phyloP scores from a whole-genome alignment of 768 basidiomycete species.

The Leccinellum rugosiceps region DNA sequence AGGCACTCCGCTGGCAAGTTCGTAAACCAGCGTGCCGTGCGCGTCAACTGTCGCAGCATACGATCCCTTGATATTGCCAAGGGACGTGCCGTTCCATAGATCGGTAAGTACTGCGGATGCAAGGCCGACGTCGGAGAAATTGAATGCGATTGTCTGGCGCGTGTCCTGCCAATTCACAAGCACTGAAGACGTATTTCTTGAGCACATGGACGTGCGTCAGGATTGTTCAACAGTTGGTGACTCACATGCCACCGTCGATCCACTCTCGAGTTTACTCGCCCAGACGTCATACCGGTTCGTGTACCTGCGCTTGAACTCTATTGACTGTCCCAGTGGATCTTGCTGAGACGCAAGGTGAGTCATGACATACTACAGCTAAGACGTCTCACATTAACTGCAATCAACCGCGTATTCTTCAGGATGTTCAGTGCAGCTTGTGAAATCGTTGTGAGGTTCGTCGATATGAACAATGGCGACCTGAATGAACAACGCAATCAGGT shows the following conservation, averaged over 20 bases:
- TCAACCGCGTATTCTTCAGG: slow-evolving; percentile 5
- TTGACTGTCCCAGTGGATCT: slow-evolving; percentile 5
- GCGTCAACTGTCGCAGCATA: background rate
- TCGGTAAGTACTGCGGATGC: slow-evolving; percentile 2
- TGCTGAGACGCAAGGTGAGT: slow-evolving; percentile 3
- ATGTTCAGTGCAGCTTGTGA: slow-evolving; percentile 1
- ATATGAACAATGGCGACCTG: slow-evolving; percentile 17
- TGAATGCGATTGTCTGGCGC: background rate
- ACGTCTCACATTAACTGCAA: slow-evolving; percentile 6
- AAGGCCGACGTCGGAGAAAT: slow-evolving; percentile 6
- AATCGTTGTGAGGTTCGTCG: slow-evolving; percentile 8
- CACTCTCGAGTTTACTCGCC: slow-evolving; percentile 5
- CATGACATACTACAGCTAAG: background rate
- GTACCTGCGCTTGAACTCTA: slow-evolving; percentile 8
- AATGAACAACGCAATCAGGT: background rate
- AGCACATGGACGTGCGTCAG: background rate
- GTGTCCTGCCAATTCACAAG: slow-evolving; percentile 8
- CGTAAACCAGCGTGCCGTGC: slow-evolving; percentile 6
- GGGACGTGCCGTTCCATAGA: slow-evolving; percentile 1
- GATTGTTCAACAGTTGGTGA: background rate
- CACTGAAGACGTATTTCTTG: background rate
- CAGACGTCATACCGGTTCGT: slow-evolving; percentile 10
- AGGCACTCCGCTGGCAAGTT: background rate
- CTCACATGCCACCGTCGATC: slow-evolving; percentile 10
- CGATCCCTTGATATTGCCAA: background rate